Evolutionary conservation across 1,284 basidiomycete genomes (phyloP).

Genomic region (Fomes fomentarius): DNA sequence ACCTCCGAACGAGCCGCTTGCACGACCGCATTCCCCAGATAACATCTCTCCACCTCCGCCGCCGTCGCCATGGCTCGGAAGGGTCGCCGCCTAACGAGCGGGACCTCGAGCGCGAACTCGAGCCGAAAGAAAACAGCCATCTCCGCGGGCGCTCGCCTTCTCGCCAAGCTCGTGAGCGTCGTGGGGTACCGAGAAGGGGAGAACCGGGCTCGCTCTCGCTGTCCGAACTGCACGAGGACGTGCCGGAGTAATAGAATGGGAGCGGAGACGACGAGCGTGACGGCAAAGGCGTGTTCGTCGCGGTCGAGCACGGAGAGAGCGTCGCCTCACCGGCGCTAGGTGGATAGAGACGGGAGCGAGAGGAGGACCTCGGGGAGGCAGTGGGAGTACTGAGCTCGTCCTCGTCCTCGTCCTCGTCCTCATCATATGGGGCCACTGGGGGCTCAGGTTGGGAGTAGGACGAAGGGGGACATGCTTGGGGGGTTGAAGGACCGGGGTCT

Average conservation of each 20-base stretch:
- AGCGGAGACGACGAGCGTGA: conserved; percentile 40
- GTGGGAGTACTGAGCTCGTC: conserved; percentile 29
- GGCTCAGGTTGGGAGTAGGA: conserved; percentile 26
- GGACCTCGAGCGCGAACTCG: neutral
- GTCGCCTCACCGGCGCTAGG: conserved; percentile 20
- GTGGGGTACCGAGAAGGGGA: conserved; percentile 49
- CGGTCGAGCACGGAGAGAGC: conserved; percentile 35
- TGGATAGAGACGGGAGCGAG: conserved; percentile 30
- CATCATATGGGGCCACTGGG: conserved; percentile 24
- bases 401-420: conserved; percentile 22
- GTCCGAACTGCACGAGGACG: conserved; percentile 62
- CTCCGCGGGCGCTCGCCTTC: conserved; percentile 39
- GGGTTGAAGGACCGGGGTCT: conserved; percentile 18
- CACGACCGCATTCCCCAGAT: conserved; percentile 44
- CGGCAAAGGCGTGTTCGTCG: conserved; percentile 39
- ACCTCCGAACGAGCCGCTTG: conserved; percentile 55
- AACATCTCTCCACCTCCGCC: conserved; percentile 40
- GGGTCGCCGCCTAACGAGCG: neutral
- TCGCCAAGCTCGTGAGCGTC: conserved; percentile 36
- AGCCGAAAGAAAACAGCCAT: conserved; percentile 30
- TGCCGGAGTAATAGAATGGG: conserved; percentile 42
- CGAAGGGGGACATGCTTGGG: conserved; percentile 14
- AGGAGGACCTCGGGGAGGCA: conserved; percentile 20
- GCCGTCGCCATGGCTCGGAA: conserved; percentile 25
- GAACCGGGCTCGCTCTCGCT: conserved; percentile 64